Evolutionary conservation across 75 land plant species (phyloP).

Genomic region (Cunninghamia lanceolata): DNA sequence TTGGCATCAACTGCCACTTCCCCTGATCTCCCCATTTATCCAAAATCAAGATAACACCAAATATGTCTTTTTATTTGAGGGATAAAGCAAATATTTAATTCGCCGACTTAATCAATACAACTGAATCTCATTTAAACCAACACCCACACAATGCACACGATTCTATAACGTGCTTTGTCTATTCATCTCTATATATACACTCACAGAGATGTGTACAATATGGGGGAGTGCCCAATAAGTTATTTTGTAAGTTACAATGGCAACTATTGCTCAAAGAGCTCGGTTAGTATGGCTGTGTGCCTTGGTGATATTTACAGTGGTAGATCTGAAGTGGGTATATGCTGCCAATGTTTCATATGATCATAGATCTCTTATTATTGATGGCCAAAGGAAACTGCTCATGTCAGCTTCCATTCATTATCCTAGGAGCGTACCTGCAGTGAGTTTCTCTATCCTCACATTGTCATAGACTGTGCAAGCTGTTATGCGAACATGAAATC

Average conservation of each 20-base stretch:
- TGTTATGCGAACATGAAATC: slow-evolving; percentile 3
- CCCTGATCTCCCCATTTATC: neutral
- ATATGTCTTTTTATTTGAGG: neutral
- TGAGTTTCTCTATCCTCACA: slow-evolving; percentile 16
- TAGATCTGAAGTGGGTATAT: slow-evolving; percentile 1
- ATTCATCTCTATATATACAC: neutral
- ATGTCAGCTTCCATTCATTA: slow-evolving; percentile 94
- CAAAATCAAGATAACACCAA: neutral
- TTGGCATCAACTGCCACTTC: neutral
- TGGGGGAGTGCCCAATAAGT: neutral
- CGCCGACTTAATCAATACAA: neutral
- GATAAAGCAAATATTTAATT: neutral
- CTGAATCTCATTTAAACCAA: neutral
- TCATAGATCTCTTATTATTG: slow-evolving; percentile 69
- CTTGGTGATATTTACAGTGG: neutral
- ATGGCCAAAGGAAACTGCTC: slow-evolving; percentile 74
- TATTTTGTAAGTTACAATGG: neutral
- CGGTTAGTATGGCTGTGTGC: neutral
- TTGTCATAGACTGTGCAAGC: neutral
- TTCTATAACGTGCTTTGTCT: neutral
- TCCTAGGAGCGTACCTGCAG: slow-evolving; percentile 91
- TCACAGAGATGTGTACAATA: neutral
- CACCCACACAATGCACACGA: neutral
- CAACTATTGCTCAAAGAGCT: neutral
- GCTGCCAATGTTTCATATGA: slow-evolving; percentile 76